Base-by-base conservation (phyloP, 352 stramenopile genomes). In the Globisporangium perplexum region DNA sequence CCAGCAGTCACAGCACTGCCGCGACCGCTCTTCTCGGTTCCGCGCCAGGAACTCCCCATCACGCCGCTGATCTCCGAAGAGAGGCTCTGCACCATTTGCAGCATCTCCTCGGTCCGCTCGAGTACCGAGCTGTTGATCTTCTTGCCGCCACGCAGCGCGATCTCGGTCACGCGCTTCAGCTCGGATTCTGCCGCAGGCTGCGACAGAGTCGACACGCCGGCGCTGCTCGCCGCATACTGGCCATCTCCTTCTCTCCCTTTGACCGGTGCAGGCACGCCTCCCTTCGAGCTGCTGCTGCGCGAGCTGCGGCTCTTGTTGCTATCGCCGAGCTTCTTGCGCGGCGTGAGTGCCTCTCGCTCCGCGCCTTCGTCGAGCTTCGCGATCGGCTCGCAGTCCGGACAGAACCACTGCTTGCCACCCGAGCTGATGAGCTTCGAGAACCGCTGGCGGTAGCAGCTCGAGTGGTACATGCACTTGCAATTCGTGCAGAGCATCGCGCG, bases 381-480 rank as follows among this genome's bases (percentile, higher is more conserved):
- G 18, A 51, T 54, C 1, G 77, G 69, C 50, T 94, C 83, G 48
- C 83, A 94, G 33, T 94, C 83, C 0, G 77, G 79, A 55, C 83
- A 94, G 59, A 77, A 78, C 83, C 83, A 94, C 51, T 92, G 81
- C 33, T 87, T 85, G 51, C 71, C 71, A 20, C 62, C 66, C 44
- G 71, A 65, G 30, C 74, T 73, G 48, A 83, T 77, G 15, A 90
- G 47, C 52, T 91, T 91, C 28, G 68, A 59, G 54, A 82, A 89
- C 60, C 88, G 76, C 55, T 90, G 83, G 33, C 83, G 81, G 59
- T 86, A 91, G 72, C 83, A 94, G 54, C 77, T 92, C 33, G 72
- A 72, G 69, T 94, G 83, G 47, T 89, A 94, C 76, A 91, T 91
- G 54, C 72, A 74, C 67, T 90, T 89, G 66, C 83, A 94, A 53